Base-by-base conservation (phyloP, 805 yeast species). In the Metschnikowia gruessii region DNA sequence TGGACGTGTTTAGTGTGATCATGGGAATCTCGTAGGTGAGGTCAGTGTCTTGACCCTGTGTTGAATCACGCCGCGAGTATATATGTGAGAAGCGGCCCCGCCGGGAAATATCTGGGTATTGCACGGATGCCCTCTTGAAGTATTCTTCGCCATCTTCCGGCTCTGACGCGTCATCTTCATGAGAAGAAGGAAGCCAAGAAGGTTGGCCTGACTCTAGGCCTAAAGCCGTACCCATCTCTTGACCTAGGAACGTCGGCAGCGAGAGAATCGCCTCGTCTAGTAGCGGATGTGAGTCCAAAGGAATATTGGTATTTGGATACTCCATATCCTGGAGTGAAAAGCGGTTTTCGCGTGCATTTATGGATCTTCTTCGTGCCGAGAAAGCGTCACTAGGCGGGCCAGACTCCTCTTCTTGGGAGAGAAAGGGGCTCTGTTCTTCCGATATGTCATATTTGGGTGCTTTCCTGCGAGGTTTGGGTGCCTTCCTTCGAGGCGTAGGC, bases 21-120 rank as follows among this genome's bases (percentile, higher is more conserved):
- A 53, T 44, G 38, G 57, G 57, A 24, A 53, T 53, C 22, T 49
- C 52, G 45, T 42, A 40, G 10, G 54, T 48, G 30, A 43, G 43
- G 26, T 48, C 54, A 1, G 38, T 24, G 31, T 49, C 42, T 2
- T 34, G 26, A 5, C 7, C 29, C 16, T 16, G 33, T 16, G 37
- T 8, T 12, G 43, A 35, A 16, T 22, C 21, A 12, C 48, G 43
- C 12, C 40, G 43, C 4, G 40, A 8, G 32, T 38, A 34, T 8
- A 37, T 43, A 18, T 26, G 40, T 8, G 46, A 43, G 34, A 29
- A 13, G 10, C 30, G 28, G 13, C 43, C 19, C 8, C 21, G 32
- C 12, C 21, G 15, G 13, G 43, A 24, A 6, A 34, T 26, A 4
- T 36, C 37, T 7, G 44, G 48, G 17, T 35, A 40, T 17, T 35